Evolutionary conservation across 495 filamentous ascomycete species (phyloP), one percentile per base, ranked within the genome.

Genomic region (Aspergillus biplanus): DNA sequence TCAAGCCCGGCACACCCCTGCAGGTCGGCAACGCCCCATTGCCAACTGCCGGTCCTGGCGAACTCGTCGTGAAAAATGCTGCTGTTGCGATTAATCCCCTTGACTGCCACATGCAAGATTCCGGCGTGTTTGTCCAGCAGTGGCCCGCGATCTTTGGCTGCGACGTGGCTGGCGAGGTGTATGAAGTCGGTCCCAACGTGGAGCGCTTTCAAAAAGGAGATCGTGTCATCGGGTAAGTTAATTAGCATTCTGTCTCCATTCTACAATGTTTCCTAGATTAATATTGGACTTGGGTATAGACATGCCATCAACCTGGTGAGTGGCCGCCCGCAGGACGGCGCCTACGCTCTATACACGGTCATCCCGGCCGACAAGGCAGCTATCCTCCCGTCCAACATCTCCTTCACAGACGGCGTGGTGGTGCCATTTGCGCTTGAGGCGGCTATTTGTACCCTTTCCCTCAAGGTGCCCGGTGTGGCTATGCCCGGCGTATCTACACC

Each of bases 11-110:
- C 49, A 62, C 60, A 15, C 72, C 71, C 13, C 71, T 82, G 15
- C 44, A 73, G 46, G 71, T 82, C 9, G 62, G 67, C 11, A 67
- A 73, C 7, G 73, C 79, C 16, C 73, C 73, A 18, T 47, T 76
- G 44, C 72, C 75, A 18, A 66, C 56, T 21, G 64, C 78, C 4
- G 73, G 69, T 6, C 56, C 71, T 0, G 65, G 67, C 32, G 70
- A 82, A 52, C 34, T 82, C 35, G 68, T 78, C 5, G 65, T 83
- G 44, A 75, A 76, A 56, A 75, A 73, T 52, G 44, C 60, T 48
- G 80, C 79, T 15, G 67, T 80, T 12, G 80, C 78, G 21, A 70
- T 84, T 46, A 84, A 84, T 58, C 80, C 75, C 0, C 50, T 75
- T 49, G 78, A 80, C 66, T 63, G 56, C 47, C 65, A 72, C 13